phyloP scores from a whole-genome alignment of 2,329 filamentous ascomycete genomes.

The Aspergillus sp. region DNA sequence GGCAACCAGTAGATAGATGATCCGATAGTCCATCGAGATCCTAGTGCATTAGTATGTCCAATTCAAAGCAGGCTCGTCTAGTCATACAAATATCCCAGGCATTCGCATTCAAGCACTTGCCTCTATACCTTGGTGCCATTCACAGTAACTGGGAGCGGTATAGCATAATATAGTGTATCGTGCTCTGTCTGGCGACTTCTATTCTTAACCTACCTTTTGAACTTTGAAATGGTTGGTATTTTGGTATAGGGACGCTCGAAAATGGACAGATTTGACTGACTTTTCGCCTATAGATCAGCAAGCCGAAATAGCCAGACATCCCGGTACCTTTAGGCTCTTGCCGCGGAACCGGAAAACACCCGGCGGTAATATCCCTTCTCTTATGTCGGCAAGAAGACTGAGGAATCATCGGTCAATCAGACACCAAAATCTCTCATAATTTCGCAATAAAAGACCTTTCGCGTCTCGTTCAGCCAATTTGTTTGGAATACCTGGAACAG shows the following conservation, averaged over 20 bases:
- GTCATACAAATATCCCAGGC: neutral
- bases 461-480: neutral
- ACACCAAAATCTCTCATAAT: neutral
- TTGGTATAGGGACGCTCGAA: no score
- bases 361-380: neutral
- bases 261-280: no score
- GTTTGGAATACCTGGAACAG: neutral
- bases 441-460: neutral
- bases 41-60: neutral
- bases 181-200: no score
- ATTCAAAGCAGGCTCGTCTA: neutral
- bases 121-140: neutral
- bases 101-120: neutral
- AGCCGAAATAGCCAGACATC: neutral
- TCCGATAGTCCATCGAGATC: neutral
- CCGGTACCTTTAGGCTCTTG: neutral
- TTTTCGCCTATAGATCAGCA: no score
- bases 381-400: neutral
- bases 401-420: neutral
- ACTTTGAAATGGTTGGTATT: no score
- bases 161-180: no score
- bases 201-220: no score
- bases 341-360: neutral
- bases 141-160: no score
- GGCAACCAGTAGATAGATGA: neutral